Base-by-base conservation (phyloP, 2,329 filamentous ascomycete genomes). In the Reticulascus tulasneorum region DNA sequence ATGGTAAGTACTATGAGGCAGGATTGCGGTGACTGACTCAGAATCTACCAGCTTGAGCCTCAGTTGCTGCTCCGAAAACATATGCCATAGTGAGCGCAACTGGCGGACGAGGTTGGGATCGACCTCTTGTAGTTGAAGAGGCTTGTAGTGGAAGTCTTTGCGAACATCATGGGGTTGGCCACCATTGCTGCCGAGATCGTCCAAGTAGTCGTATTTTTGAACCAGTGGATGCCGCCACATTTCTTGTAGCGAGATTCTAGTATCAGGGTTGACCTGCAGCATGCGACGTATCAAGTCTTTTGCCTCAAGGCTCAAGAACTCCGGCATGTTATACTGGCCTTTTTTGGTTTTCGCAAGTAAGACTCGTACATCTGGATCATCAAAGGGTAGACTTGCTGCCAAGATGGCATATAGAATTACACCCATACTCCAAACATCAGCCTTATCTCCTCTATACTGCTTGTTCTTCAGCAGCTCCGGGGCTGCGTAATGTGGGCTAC, bases 401-500 rank as follows among this genome's bases (percentile, higher is more conserved):
- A 98, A 71, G 65, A 94, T 82, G 9, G 89, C 90, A 56, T 85
- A 98, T 1, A 98, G 66, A 37, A 94, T 90, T 29, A 94, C 84
- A 2, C 89, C 89, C 59, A 89, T 80, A 56, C 90, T 96, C 93
- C 93, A 98, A 30, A 96, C 85, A 53, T 98, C 93, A 7, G 88
- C 87, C 53, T 81, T 82, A 35, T 88, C 84, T 9, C 91, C 93
- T 37, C 84, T 81, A 56, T 98, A 98, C 26, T 75, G 75, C 23
- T 73, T 73, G 25, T 82, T 83, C 47, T 79, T 79, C 44, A 96
- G 83, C 22, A 98, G 79, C 58, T 98, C 93, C 0, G 93, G 93
- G 1, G 93, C 90, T 13, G 91, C 91, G 53, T 98, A 98, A 61
- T 97, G 93, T 16, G 93, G 93, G 46, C 93, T 97, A 15, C 93